Evolutionary conservation across 129 eudicot genomes (phyloP), one percentile per base, ranked within the genome.

Genomic region (Lonicera japonica): DNA sequence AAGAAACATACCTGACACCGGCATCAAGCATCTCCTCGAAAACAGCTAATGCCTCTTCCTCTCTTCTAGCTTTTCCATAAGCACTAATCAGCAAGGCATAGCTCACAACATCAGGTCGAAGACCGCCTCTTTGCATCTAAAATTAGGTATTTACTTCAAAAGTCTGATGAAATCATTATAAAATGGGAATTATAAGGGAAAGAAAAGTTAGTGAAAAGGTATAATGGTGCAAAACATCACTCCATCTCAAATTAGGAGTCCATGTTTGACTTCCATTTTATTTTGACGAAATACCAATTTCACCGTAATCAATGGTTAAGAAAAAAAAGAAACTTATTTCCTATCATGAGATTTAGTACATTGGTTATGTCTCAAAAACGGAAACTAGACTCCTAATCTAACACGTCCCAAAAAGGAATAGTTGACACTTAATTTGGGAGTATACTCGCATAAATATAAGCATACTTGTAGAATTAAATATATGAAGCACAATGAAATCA

Each of bases 11-110:
- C 98, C 96, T 88, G 76, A 92, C 96, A 73, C 96, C 96, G 70
- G 98, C 98, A 92, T 92, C 98, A 53, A 92, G 86, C 98, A 92
- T 92, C 76, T 92, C 98, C 63, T 92, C 98, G 67, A 92, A 92
- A 73, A 92, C 96, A 62, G 98, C 96, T 58, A 87, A 72, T 45
- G 98, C 98, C 67, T 92, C 98, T 24, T 87, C 96, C 81, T 92
- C 98, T 66, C 95, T 83, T 73, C 98, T 83, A 45, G 98, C 98
- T 80, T 85, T 92, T 52, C 98, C 98, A 60, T 92, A 92, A 36
- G 96, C 96, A 75, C 73, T 83, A 57, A 92, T 82, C 50, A 92
- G 95, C 67, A 88, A 64, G 16, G 98, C 88, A 55, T 92, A 92
- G 75, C 96, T 92, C 70, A 87, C 98, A 73, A 92, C 98, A 77